phyloP scores from a whole-genome alignment of 768 basidiomycete species.

The Tricholoma terreum region DNA sequence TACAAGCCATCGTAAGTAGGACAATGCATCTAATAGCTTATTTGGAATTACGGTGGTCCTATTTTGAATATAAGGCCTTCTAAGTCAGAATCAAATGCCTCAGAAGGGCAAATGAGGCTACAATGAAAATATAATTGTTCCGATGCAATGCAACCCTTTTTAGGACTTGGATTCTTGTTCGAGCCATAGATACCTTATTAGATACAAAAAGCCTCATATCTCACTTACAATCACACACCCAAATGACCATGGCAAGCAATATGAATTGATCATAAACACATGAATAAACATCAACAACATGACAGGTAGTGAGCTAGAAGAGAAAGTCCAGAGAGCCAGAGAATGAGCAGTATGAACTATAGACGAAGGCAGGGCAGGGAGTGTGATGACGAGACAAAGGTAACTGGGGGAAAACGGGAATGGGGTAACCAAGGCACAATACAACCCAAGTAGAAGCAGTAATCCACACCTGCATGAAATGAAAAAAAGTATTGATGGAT shows the following conservation, averaged over 20 bases:
- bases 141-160: background rate
- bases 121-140: background rate
- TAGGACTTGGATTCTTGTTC: background rate
- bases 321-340: background rate
- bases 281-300: background rate
- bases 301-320: background rate
- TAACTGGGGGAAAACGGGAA: background rate
- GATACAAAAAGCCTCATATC: background rate
- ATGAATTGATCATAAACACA: background rate
- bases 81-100: background rate
- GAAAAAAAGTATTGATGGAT: too few relatives aligned
- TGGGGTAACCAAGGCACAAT: background rate
- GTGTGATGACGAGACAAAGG: background rate
- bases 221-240: background rate
- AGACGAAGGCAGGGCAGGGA: background rate
- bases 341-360: background rate
- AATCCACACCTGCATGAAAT: background rate
- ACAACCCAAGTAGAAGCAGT: background rate
- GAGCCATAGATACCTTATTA: background rate
- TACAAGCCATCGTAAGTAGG: background rate
- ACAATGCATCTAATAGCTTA: background rate
- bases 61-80: background rate
- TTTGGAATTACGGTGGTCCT: background rate
- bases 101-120: background rate
- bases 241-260: background rate